Evolutionary conservation across 2,329 filamentous ascomycete species (phyloP), one percentile per base, ranked within the genome.

Genomic region (Pseudocercospora cruenta): DNA sequence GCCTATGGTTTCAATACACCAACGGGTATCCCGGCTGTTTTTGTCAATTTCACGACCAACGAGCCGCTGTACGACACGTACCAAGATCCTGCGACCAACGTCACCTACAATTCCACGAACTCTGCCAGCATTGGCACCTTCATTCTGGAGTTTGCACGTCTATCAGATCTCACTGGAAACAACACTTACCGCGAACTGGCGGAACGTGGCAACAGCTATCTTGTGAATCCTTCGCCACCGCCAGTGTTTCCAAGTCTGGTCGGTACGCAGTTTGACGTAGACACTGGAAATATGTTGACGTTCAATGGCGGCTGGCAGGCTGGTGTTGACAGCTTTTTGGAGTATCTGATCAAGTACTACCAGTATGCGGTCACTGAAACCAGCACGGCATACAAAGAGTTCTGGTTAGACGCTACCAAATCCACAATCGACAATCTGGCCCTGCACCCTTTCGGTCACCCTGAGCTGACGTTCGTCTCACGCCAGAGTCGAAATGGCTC

Each of bases 301-400:
- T 66, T 67, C 10, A 70, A 75, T 57, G 76, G 74, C 43, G 75
- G 76, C 16, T 78, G 76, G 75, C 73, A 72, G 19, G 71, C 70
- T 8, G 71, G 76, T 16, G 73, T 75, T 43, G 76, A 77, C 61
- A 73, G 69, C 3, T 73, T 72, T n/a, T 74, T 77, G 61, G 74
- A 78, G 53, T 77, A 78, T 54, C 69, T 77, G 4, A 71, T 77
- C 63, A 78, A 78, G 61, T 73, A 72, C 64, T 76, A 75, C 60
- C 71, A 74, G 39, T 77, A 78, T 66, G 70, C 77, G 26, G 71
- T 72, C 2, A 58, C 60, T 0, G 66, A 71, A 14, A 68, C 69
- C 3, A 8, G 57, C 36, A 63, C 62, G 16, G 66, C 62, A 10
- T 76, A 77, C 66, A 70, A 70, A 39, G 63, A 68, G 24, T 74